Percentiles rank a stretch among this genome's conserved stretches.
Conservation (phyloP, 2,329 filamentous ascomycete species). For the Periconia sp. region DNA sequence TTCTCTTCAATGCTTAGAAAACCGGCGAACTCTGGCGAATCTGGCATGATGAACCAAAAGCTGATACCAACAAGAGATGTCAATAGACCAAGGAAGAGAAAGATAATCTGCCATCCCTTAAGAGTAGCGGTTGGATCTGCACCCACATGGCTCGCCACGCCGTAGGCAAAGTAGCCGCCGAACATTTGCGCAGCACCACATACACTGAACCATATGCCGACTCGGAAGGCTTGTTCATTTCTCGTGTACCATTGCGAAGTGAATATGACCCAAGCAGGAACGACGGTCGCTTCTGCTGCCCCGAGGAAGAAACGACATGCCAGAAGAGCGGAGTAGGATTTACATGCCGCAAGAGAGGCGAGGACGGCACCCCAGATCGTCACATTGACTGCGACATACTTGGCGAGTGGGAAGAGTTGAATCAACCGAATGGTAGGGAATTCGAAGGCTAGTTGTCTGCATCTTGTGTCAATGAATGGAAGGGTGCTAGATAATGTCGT, state of each 20-base stretch:
- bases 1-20: slow-evolving; percentile 44
- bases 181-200: slow-evolving; percentile 47
- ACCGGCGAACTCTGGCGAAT: slow-evolving; percentile 39
- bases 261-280: slow-evolving; percentile 63
- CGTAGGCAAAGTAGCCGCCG: slow-evolving; percentile 47
- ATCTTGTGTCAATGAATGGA: neutral
- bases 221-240: slow-evolving; percentile 38
- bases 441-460: slow-evolving; percentile 16
- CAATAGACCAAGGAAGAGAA: slow-evolving; percentile 44
- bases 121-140: slow-evolving; percentile 31
- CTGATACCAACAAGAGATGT: slow-evolving; percentile 34
- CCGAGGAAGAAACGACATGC: slow-evolving; percentile 61
- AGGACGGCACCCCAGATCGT: slow-evolving; percentile 17
- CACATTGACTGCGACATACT: slow-evolving; percentile 20
- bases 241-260: slow-evolving; percentile 53
- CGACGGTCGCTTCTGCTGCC: slow-evolving; percentile 61
- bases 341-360: slow-evolving; percentile 40
- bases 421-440: slow-evolving; percentile 18
- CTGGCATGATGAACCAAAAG: slow-evolving; percentile 47
- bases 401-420: slow-evolving; percentile 16
- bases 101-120: slow-evolving; percentile 47
- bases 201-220: slow-evolving; percentile 34
- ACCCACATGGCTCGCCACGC: slow-evolving; percentile 33
- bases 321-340: slow-evolving; percentile 58
- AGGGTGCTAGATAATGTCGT: no score